Evolutionary conservation across 345 rosid species (phyloP), one percentile per base, ranked within the genome.

Genomic region (Kandelia obovata): DNA sequence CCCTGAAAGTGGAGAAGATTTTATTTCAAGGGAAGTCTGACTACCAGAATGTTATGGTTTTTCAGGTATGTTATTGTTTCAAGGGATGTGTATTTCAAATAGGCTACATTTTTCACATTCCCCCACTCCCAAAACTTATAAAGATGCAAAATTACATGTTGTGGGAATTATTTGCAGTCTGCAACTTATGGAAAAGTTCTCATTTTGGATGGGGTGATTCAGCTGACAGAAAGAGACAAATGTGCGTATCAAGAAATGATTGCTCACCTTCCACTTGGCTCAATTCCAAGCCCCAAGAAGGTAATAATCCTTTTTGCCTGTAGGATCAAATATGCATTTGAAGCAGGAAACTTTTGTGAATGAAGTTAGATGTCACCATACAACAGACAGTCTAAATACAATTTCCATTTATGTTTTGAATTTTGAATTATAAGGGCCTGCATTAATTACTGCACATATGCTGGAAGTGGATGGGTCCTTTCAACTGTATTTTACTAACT

Each of bases 231-330:
- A 79, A 87, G 97, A 73, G 98, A 94, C 73, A 96, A 94, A 78
- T 94, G 96, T 80, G 97, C 98, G 7, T 94, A 94, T 75, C 98
- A 94, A 69, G 98, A 94, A 86, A 94, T 94, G 98, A 94, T 94
- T 57, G 82, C 93, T 79, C 98, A 94, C 72, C 97, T 94, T 73
- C 97, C 97, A 0, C 88, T 94, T 47, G 89, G 96, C 83, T 91
- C 97, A 25, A 91, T 94, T 71, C 74, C 90, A 21, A 89, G 84
- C 77, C 97, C 97, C 1, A 89, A 89, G 75, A 93, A 89, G 97
- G 98, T 92, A 27, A 34, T 62, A 9, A 2, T 10, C 35, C 26
- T 67, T 73, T 25, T 57, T 31, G 7, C 35, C 4, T 61, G 46
- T 39, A 9, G 11, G 10, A 10, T 39, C 15, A 11, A 39, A 10